phyloP scores from a whole-genome alignment of 148 eudicot species.

The Rhododendron kiyosumense region DNA sequence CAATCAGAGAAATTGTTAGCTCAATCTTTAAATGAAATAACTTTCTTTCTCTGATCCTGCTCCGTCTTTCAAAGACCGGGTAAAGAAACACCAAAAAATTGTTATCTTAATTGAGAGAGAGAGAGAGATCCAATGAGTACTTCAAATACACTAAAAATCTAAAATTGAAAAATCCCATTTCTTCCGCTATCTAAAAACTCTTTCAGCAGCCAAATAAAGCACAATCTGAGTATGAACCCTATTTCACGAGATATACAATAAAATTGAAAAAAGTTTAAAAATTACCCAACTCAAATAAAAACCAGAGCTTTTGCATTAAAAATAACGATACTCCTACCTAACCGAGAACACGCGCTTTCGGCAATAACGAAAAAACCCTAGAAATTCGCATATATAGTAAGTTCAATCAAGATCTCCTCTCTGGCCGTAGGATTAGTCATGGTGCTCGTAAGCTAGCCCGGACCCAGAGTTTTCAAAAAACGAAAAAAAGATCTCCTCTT shows the following conservation, averaged over 20 bases:
- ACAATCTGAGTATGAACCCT: not conserved
- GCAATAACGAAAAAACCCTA: not conserved
- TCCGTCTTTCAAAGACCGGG: not conserved
- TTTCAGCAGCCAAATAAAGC: not conserved
- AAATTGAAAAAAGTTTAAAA: not conserved
- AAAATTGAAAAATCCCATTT: not conserved
- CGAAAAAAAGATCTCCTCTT: not conserved
- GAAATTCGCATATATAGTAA: not conserved
- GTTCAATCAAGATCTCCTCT: not conserved
- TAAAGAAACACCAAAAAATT: not conserved
- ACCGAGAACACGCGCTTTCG: not conserved
- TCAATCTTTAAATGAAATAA: not conserved
- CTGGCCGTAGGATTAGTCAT: not conserved
- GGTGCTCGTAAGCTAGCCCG: not conserved
- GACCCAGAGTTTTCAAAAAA: not conserved
- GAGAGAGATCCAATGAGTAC: not conserved
- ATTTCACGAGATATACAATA: not conserved
- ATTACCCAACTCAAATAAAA: not conserved
- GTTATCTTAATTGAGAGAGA: not conserved
- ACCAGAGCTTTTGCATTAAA: not conserved
- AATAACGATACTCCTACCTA: not conserved
- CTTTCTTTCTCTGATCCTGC: not conserved
- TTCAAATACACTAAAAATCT: not conserved
- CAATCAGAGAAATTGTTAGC: not conserved
- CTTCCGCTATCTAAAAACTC: not conserved